Base-by-base conservation (phyloP, 805 yeast species). In the Cyberlindnera amylophila region DNA sequence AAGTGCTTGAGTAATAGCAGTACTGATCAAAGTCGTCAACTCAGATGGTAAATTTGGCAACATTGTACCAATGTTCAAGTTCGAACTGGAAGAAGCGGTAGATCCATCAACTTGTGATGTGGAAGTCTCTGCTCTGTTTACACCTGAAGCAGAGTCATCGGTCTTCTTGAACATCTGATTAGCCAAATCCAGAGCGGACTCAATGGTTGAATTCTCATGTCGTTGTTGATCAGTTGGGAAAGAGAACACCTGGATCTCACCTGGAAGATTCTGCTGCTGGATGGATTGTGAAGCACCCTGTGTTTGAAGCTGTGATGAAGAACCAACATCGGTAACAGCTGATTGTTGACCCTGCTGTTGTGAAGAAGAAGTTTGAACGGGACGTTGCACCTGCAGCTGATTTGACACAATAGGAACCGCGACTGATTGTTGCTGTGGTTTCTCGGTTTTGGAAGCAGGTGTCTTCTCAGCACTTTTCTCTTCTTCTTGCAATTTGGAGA, bases 1-100 rank as follows among this genome's bases (percentile, higher is more conserved):
- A 15, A 58, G 36, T 1, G 59, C 60, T 40, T 52, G 57, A 1
- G 55, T 37, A 15, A 58, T 55, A 1, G 61, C 62, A 38, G 42
- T 44, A 15, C 54, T 41, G 10, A 58, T 58, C 37, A 55, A 31
- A 19, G 42, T 35, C 2, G 55, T 47, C 34, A 58, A 30, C 32
- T 53, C 53, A 2, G 51, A 28, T 14, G 62, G 62, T 7, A 58
- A 24, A 19, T 46, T 46, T 14, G 61, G 61, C 10, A 57, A 27
- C 29, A 53, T 34, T 4, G 47, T n/a, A 2, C 60, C 54, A 32
- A 54, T 45, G 34, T 44, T 57, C 39, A 44, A 51, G 38, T 53
- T 18, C 6, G 55, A 28, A 2, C 53, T 36, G 36, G 45, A 44
- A 4, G 52, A 17, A 2, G 50, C 50, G 14, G 54, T 42, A 2